Evolutionary conservation across 257 asterid genomes (phyloP).

Genomic region (Gentiana dahurica): DNA sequence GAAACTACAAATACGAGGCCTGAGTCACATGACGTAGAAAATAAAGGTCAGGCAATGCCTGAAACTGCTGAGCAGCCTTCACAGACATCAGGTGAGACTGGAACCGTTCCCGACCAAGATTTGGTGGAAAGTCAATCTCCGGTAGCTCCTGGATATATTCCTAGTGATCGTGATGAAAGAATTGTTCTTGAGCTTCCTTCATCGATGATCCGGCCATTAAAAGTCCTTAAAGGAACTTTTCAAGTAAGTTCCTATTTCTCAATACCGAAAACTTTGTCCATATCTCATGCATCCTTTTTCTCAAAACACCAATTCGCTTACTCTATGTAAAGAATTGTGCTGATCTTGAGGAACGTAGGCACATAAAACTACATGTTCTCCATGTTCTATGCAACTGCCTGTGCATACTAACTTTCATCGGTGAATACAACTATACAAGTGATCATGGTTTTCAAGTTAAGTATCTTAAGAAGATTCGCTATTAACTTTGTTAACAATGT

Average conservation of each 20-base stretch:
- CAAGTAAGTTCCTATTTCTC: conserved; percentile 49
- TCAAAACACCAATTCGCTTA: too few species aligned
- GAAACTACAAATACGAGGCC: conserved; percentile 35
- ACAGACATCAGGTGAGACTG: conserved; percentile 24
- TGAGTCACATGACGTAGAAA: conserved; percentile 32
- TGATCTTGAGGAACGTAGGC: too few species aligned
- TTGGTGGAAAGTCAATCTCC: conserved; percentile 37
- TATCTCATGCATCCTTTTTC: neutral
- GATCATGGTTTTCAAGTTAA: too few species aligned
- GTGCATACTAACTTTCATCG: too few species aligned
- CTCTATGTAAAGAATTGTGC: too few species aligned
- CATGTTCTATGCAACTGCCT: too few species aligned
- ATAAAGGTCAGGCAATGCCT: conserved; percentile 28
- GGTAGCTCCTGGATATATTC: conserved; percentile 87
- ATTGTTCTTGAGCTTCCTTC: conserved; percentile 91
- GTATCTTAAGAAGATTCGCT: too few species aligned
- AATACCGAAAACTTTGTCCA: neutral
- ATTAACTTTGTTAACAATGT: too few species aligned
- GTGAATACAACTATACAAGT: too few species aligned
- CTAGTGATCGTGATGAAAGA: conserved; percentile 80
- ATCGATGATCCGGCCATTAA: conserved; percentile 85
- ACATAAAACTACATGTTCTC: too few species aligned
- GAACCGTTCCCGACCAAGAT: conserved; percentile 40
- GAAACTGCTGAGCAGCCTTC: conserved; percentile 45
- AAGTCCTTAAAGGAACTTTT: conserved; percentile 78